Evolutionary conservation across 164 flowering plant species (phyloP).

Genomic region (Vitis labrusca): DNA sequence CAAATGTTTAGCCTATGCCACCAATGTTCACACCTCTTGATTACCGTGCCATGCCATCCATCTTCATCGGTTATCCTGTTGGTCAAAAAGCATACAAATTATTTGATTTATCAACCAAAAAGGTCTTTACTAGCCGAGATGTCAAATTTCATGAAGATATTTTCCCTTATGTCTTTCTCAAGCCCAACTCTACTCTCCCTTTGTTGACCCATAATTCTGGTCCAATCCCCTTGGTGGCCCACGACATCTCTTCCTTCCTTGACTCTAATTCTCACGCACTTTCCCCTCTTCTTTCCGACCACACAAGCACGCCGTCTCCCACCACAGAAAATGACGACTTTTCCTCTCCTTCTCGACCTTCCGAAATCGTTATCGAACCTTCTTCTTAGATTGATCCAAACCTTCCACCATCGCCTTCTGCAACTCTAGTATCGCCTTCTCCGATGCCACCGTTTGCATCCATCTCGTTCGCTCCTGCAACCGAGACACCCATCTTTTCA

Average conservation of each 20-base stretch:
- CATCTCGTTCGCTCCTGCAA: too few species aligned
- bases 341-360: neutral
- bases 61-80: neutral
- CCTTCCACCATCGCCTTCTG: too few species aligned
- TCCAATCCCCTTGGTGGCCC: too few species aligned
- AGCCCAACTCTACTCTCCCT: too few species aligned
- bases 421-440: too few species aligned
- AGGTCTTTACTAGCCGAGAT: constrained; percentile 1
- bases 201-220: too few species aligned
- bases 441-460: too few species aligned
- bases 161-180: too few species aligned
- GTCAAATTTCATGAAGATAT: neutral
- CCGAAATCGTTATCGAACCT: neutral
- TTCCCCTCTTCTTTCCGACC: neutral
- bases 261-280: neutral
- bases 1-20: too few species aligned
- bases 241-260: too few species aligned
- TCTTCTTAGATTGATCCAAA: neutral
- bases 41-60: neutral
- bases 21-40: neutral
- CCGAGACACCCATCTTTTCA: neutral
- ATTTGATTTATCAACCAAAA: constrained; percentile 8
- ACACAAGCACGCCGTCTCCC: neutral
- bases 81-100: constrained; percentile 5
- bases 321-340: too few species aligned